These are phyloP conservation scores for Quercus lobata DNA, from an alignment of 331 rosid species.

Conservation along the genomic window DNA sequence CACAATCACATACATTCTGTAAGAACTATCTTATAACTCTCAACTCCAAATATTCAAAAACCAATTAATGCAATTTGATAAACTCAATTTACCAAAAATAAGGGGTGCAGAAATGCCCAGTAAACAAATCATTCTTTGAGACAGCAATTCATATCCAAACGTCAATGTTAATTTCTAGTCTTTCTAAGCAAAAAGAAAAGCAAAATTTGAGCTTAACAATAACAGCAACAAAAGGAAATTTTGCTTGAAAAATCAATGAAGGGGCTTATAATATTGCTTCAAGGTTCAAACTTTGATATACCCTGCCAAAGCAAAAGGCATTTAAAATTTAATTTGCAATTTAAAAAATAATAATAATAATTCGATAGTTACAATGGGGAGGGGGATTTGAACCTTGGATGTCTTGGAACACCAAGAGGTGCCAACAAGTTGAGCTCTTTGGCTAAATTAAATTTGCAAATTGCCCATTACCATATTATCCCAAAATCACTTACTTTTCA, in stretches of 20 bases:
- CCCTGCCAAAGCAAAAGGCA: neutral
- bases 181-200: neutral
- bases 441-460: too few species aligned
- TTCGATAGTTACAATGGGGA: too few species aligned
- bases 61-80: neutral
- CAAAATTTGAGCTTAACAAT: too few species aligned
- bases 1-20: constrained; percentile 7
- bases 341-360: too few species aligned
- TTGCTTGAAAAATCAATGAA: neutral
- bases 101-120: neutral
- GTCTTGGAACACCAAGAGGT: too few species aligned
- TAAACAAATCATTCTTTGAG: neutral
- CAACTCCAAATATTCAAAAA: neutral
- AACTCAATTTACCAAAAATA: neutral
- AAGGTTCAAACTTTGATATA: neutral
- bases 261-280: neutral
- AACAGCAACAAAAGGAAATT: neutral
- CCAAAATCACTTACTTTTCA: neutral
- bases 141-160: neutral
- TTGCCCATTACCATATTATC: too few species aligned
- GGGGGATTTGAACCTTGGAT: too few species aligned
- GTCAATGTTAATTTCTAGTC: neutral
- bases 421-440: too few species aligned
- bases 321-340: neutral
- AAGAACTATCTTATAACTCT: neutral